Percentiles rank a stretch among this genome's conserved stretches.
These are phyloP conservation scores for Oryza glumipatula DNA, from an alignment of 176 grass and related monocot genomes.

Conservation along the genomic window DNA sequence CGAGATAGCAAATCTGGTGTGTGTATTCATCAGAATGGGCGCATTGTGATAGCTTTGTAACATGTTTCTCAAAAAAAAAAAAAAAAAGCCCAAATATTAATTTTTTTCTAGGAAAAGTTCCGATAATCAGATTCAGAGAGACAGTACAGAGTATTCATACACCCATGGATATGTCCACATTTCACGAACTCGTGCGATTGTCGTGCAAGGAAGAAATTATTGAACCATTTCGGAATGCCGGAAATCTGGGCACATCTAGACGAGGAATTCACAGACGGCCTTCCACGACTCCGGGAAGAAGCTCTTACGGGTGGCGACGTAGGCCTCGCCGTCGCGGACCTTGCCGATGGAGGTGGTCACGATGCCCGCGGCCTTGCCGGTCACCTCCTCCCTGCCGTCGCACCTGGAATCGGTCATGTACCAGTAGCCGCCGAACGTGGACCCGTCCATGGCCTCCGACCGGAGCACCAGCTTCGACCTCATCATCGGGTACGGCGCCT, in stretches of 20 bases:
- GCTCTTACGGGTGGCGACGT: slow-evolving; percentile 25
- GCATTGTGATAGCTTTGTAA: too few relatives aligned
- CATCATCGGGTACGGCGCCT: background rate
- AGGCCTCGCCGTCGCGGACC: background rate
- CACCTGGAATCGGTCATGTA: background rate
- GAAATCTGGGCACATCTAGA: background rate
- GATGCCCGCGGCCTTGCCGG: background rate
- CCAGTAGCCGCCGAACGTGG: background rate
- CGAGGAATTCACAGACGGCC: background rate
- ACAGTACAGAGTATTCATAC: too few relatives aligned
- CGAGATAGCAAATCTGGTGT: too few relatives aligned
- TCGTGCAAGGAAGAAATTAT: too few relatives aligned
- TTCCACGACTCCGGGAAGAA: slow-evolving; percentile 32
- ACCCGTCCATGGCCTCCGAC: background rate
- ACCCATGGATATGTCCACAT: too few relatives aligned
- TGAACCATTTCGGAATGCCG: background rate
- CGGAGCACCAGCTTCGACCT: background rate
- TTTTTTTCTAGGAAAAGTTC: too few relatives aligned
- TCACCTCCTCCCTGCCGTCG: background rate
- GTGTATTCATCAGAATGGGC: too few relatives aligned
- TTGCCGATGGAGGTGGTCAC: background rate
- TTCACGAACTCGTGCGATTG: too few relatives aligned
- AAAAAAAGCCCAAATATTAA: too few relatives aligned
- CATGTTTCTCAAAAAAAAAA: too few relatives aligned
- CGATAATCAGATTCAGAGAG: too few relatives aligned